Evolutionary conservation across 192 early-diverging fungal species (phyloP), one percentile per base, ranked within the genome.

Genomic region (Backusella australiensis): DNA sequence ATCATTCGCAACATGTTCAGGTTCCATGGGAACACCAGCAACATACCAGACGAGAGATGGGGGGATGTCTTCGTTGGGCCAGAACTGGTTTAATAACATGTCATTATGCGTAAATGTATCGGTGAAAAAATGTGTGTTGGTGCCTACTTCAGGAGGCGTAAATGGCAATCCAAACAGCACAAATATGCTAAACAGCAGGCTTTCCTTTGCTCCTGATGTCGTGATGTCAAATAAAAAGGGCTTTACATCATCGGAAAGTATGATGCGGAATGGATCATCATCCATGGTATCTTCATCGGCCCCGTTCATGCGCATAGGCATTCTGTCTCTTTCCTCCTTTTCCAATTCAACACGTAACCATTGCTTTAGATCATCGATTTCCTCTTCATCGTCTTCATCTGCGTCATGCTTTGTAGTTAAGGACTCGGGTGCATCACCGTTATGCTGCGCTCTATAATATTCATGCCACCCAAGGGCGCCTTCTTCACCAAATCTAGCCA

Each of bases 231-330:
- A 83, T 34, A 90, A 75, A 7, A 85, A 85, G 0, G 80, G 76
- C 6, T 72, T 80, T 11, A 88, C 80, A 69, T 90, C 89, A 34
- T 90, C 86, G 69, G 88, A 90, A 34, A 90, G 75, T 12, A 84
- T 75, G 9, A 88, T 78, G 23, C 79, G 81, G 59, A 83, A 90
- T 0, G 89, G 87, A 73, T 90, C 89, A 17, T 90, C 80, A 35
- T 80, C 77, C 17, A 86, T 59, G 4, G 71, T n/a, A 4, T 84
- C 46, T 14, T 73, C 14, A 21, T 46, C 26, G 39, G 35, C 56
- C 73, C 41, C 41, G 35, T 3, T 69, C 38, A 69, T 53, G 34
- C 68, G 15, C 14, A 75, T 52, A 17, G 80, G 72, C 17, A 73
- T 35, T 9, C 80, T 72, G n/a, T 74, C 72, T 3, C 38, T 73